phyloP scores from a whole-genome alignment of 1,284 basidiomycete genomes.

The Ceratobasidium sp. region DNA sequence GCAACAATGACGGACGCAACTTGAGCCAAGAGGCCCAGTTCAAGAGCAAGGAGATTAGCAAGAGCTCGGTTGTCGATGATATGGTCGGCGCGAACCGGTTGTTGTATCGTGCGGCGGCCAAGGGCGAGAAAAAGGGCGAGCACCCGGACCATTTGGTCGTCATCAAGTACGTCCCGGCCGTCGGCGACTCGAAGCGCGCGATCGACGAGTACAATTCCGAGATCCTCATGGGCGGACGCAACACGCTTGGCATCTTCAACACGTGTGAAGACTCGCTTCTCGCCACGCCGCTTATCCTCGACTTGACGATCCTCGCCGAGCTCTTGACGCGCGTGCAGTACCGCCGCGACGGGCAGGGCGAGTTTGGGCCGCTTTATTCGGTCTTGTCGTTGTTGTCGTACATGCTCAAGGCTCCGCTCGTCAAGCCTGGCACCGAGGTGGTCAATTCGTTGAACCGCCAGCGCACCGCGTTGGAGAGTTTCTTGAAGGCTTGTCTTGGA shows the following conservation, averaged over 20 bases:
- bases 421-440: constrained; percentile 87
- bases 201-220: constrained; percentile 99
- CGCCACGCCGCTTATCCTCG: constrained; percentile 95
- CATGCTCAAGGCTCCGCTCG: constrained; percentile 98
- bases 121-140: constrained; percentile 78
- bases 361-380: constrained; percentile 85
- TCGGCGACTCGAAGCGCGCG: constrained; percentile 96
- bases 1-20: constrained; percentile 98
- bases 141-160: constrained; percentile 98
- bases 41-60: constrained; percentile 98
- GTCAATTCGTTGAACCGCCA: constrained; percentile 96
- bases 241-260: constrained; percentile 94
- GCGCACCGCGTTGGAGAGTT: constrained; percentile 91
- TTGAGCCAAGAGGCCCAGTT: constrained; percentile 93
- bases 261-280: constrained; percentile 98
- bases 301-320: constrained; percentile 93
- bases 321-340: constrained; percentile 94
- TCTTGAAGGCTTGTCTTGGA: constrained; percentile 92
- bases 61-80: constrained; percentile 96
- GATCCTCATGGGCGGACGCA: constrained; percentile 70
- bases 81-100: constrained; percentile 94
- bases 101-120: constrained; percentile 80
- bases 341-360: constrained; percentile 64
- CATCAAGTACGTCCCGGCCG: constrained; percentile 93
- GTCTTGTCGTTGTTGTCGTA: constrained; percentile 91